A percentile compares a stretch with the other conserved stretches of the same genome.
Evolutionary conservation across 805 yeast genomes (phyloP).

Genomic region (Lachancea sp.): DNA sequence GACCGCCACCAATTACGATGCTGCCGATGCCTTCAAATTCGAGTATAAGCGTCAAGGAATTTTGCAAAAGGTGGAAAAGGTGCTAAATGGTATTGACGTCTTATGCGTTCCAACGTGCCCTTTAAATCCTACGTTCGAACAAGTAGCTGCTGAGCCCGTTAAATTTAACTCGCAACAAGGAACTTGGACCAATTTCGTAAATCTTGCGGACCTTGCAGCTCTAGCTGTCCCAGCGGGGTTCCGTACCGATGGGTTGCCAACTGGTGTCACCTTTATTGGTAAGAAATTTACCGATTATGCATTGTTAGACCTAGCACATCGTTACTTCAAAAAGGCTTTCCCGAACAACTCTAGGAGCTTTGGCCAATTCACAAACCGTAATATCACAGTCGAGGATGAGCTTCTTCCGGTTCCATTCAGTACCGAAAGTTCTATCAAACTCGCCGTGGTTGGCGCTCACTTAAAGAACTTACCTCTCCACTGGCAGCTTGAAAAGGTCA

Average conservation of each 20-base stretch:
- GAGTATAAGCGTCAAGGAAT: constrained; percentile 85
- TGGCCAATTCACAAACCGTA: constrained; percentile 37
- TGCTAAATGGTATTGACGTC: constrained; percentile 61
- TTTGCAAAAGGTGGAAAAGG: constrained; percentile 52
- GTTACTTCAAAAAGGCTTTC: constrained; percentile 49
- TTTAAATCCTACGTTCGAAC: constrained; percentile 73
- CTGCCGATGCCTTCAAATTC: constrained; percentile 74
- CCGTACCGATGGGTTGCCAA: constrained; percentile 80
- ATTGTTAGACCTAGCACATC: constrained; percentile 71
- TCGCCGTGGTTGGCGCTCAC: constrained; percentile 98
- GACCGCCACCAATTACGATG: constrained; percentile 71
- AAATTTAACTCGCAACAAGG: constrained; percentile 86
- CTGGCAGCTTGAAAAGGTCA: constrained; percentile 86
- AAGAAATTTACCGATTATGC: constrained; percentile 85
- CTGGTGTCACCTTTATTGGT: constrained; percentile 82
- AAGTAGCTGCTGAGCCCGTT: constrained; percentile 72
- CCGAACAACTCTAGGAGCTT: constrained; percentile 45
- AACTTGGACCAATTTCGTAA: constrained; percentile 96
- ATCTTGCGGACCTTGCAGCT: constrained; percentile 88
- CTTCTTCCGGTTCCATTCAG: constrained; percentile 23
- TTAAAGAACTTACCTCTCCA: constrained; percentile 80
- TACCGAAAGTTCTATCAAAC: constrained; percentile 42
- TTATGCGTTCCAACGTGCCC: constrained; percentile 92
- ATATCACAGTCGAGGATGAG: constrained; percentile 13
- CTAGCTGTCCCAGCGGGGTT: constrained; percentile 89